phyloP scores from a whole-genome alignment of 140 eudicot genomes.

The Oenanthe javanica region DNA sequence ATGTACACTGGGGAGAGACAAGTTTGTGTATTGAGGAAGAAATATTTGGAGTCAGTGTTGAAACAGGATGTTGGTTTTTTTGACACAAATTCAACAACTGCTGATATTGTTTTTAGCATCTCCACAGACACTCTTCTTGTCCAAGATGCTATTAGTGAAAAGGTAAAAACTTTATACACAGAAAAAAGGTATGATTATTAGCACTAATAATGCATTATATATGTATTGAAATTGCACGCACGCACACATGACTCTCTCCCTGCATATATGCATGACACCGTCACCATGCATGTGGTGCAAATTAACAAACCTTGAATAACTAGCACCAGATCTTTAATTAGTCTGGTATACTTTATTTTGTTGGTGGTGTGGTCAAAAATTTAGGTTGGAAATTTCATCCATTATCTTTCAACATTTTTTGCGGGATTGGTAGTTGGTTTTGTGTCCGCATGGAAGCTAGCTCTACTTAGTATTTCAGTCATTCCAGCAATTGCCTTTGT shows the following conservation, averaged over 20 bases:
- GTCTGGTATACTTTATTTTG: not conserved
- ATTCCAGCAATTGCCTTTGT: constrained; percentile 93
- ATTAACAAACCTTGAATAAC: constrained; percentile 8
- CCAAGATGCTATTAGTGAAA: constrained; percentile 78
- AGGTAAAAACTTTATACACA: constrained; percentile 28
- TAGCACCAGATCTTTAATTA: constrained; percentile 27
- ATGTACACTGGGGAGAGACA: not conserved
- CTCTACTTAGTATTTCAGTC: constrained; percentile 72
- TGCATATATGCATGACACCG: not conserved
- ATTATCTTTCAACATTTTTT: constrained; percentile 83
- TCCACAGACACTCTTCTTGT: constrained; percentile 83
- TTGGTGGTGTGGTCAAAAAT: not conserved
- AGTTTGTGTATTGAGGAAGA: constrained; percentile 41
- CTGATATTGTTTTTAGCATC: constrained; percentile 78
- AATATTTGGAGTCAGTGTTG: constrained; percentile 76
- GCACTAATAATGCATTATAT: no score
- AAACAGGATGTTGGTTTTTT: constrained; percentile 92
- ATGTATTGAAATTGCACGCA: no score
- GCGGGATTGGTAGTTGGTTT: constrained; percentile 98
- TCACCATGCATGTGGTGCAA: constrained; percentile 6
- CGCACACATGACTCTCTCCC: no score
- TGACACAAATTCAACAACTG: constrained; percentile 87
- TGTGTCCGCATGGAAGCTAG: constrained; percentile 91
- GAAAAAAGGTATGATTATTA: constrained; percentile 26
- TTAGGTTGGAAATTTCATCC: constrained; percentile 93